Percentiles rank a stretch among this genome's conserved stretches.
Conservation (phyloP, 1,284 basidiomycete species). For the Trichosporon sp. region DNA sequence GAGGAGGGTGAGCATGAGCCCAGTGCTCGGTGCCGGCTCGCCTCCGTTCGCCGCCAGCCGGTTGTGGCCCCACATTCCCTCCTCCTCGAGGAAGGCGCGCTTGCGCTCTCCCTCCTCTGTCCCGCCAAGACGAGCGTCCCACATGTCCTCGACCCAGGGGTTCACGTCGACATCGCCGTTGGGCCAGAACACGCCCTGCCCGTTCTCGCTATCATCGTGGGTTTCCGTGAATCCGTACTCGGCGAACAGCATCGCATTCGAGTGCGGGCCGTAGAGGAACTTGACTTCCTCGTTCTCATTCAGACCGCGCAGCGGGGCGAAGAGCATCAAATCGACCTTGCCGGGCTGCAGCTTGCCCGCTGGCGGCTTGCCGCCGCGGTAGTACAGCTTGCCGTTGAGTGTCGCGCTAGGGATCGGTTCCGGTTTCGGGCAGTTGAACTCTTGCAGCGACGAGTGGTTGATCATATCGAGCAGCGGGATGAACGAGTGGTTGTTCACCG, state of each 20-base stretch:
- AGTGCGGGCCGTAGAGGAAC: constrained; percentile 68
- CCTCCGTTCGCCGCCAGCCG: constrained; percentile 15
- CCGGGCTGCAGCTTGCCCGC: constrained; percentile 45
- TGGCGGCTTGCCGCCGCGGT: constrained; percentile 35
- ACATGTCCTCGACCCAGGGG: constrained; percentile 54
- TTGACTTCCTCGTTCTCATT: constrained; percentile 59
- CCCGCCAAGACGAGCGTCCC: constrained; percentile 11
- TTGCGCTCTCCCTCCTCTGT: constrained; percentile 12
- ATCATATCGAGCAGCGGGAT: constrained; percentile 81
- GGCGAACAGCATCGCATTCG: constrained; percentile 65
- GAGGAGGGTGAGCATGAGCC: constrained; percentile 17
- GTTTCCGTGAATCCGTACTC: constrained; percentile 74
- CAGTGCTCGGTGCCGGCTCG: constrained; percentile 14
- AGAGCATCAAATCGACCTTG: constrained; percentile 53
- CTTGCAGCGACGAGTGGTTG: constrained; percentile 57
- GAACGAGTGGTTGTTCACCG: constrained; percentile 64
- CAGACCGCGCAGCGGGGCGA: constrained; percentile 53
- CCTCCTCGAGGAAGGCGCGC: constrained; percentile 15
- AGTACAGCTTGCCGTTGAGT: constrained; percentile 1
- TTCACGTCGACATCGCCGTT: constrained; percentile 59
- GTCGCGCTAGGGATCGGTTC: constrained; percentile 21
- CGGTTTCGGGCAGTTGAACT: constrained; percentile 23
- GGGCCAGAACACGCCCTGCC: constrained; percentile 8
- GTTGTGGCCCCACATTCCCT: constrained; percentile 18
- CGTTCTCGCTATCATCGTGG: constrained; percentile 33